Base-by-base conservation (phyloP, 2,329 filamentous ascomycete species). In the Pseudocercospora cruenta region DNA sequence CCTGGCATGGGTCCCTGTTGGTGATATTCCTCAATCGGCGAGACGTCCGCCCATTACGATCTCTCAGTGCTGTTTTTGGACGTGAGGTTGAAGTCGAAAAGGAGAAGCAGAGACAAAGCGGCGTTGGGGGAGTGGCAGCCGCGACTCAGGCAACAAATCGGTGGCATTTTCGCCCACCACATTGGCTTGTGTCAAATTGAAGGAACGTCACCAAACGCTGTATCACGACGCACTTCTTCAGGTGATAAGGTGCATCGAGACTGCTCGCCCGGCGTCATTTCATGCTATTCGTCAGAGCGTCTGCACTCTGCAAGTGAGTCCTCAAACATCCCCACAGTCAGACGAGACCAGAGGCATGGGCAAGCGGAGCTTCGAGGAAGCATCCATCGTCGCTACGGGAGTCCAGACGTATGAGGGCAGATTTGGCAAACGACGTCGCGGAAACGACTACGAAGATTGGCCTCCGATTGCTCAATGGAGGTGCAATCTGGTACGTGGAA, bases 401-500 rank as follows among this genome's bases (percentile, higher is more conserved):
- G 70, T 69, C 59, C 73, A 74, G 62, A 66, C 57, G 19, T 62
- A 63, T 51, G 65, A 69, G 58, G 68, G 67, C 16, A 72, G 75
- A 54, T 76, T 76, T 58, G 72, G 74, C 60, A 71, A 69, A 36
- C 67, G 65, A 9, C 57, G 63, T 51, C 70, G 69, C 60, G 60
- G 47, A 22, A 63, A 61, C 59, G 73, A 76, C 24, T 60, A 65
- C 60, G 67, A 69, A n/a, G 64, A 69, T 14, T 33, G 62, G 33
- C 74, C 74, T 24, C 58, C 57, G 12, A 70, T 80, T 21, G 76
- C 76, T 24, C 63, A 64, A 58, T 82, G 80, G 80, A 75, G 81
- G 57, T 81, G 80, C 69, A 80, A 82, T 59, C 72, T 82, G 70
- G 75, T 77, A 68, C 58, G 75, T 72, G 57, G 21, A 47, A 62